Evolutionary conservation across 2,329 filamentous ascomycete genomes (phyloP), one percentile per base, ranked within the genome.

Genomic region (Ceratocystis smalleyi): DNA sequence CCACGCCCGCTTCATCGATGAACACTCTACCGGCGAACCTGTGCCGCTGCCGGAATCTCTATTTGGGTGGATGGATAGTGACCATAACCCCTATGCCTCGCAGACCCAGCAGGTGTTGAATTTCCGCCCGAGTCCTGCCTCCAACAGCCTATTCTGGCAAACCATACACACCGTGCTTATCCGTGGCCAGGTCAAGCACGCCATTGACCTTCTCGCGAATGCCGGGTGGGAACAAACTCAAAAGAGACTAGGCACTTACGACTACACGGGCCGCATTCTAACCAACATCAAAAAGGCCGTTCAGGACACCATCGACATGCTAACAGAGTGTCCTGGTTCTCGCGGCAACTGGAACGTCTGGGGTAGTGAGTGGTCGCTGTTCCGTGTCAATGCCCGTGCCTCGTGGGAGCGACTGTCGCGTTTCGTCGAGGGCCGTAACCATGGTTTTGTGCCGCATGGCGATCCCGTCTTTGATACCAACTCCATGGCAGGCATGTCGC

Each of bases 81-180:
- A 89, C 70, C 89, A 96, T 71, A 84, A 88, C 67, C 80, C 86
- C 30, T 88, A 88, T 69, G 79, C 81, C 1, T 79, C 83, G 62
- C 87, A 91, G 70, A 77, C 88, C 27, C 77, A 83, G 45, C 78
- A 84, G 3, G 80, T 96, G 27, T 76, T 82, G 67, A 78, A 79
- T 32, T 75, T 84, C 69, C 79, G 79, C 57, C 88, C 88, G 0
- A 88, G 88, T 66, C 89, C 91, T 24, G 87, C 89, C 1, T 83
- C 84, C 54, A 88, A 94, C 70, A 77, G 80, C 30, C 78, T 87
- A 43, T 97, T 90, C 74, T 97, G 92, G 92, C 88, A 91, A 71
- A 84, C 84, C 1, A 77, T 96, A n/a, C 88, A 86, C 69, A 83
- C 83, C 64, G 79, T 84, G 15, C 78, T 91, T 24, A 77, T 95